Percentiles rank a stretch among this genome's conserved stretches.
phyloP scores from a whole-genome alignment of 768 basidiomycete genomes.

The Coprinellus aureogranulatus region DNA sequence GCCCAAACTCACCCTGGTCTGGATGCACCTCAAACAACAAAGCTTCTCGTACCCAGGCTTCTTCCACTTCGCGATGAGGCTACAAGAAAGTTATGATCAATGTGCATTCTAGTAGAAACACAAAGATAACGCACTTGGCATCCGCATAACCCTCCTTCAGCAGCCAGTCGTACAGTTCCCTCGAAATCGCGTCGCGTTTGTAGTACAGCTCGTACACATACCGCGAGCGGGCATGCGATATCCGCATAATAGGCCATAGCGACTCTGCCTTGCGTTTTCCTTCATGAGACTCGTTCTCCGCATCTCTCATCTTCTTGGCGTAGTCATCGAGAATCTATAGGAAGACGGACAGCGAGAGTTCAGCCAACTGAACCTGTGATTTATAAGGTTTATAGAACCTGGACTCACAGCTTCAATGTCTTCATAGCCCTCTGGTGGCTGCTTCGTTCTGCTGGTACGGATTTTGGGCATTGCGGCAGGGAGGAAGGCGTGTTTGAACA shows the following conservation, averaged over 20 bases:
- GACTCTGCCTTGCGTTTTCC: conserved; percentile 94
- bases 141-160: conserved; percentile 97
- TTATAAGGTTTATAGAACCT: not conserved
- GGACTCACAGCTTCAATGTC: conserved; percentile 77
- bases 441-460: conserved; percentile 87
- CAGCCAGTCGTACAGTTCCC: conserved; percentile 95
- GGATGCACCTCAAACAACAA: conserved; percentile 95
- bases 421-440: conserved; percentile 93
- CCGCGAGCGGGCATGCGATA: conserved; percentile 91
- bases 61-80: conserved; percentile 99
- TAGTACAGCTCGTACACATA: conserved; percentile 99
- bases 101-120: not conserved
- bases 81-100: conserved; percentile 28
- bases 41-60: conserved; percentile 98
- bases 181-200: conserved; percentile 93
- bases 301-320: conserved; percentile 98
- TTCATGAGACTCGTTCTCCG: conserved; percentile 97
- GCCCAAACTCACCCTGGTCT: conserved; percentile 65
- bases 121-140: conserved; percentile 67
- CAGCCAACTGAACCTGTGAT: not conserved
- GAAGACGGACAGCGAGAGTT: not conserved
- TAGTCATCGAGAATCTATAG: conserved; percentile 93
- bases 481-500: too few relatives aligned
- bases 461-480: conserved; percentile 84
- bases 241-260: conserved; percentile 97